Evolutionary conservation across 2,329 filamentous ascomycete genomes (phyloP).

Genomic region (Plenodomus biglobosus): DNA sequence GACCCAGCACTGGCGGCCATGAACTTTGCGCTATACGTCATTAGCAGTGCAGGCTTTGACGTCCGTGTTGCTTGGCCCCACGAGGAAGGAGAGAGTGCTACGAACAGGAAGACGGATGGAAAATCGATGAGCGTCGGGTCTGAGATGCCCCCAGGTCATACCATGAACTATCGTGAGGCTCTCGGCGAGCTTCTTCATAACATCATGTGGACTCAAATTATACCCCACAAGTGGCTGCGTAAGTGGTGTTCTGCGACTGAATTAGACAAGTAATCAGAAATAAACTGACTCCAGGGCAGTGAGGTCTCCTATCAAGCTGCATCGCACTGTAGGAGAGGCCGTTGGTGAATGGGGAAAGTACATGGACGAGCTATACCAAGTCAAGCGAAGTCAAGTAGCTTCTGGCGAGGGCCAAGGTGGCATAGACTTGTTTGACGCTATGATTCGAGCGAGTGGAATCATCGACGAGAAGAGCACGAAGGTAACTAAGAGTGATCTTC

Average conservation of each 20-base stretch:
- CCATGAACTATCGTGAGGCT: slow-evolving; percentile 66
- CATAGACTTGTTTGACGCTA: slow-evolving; percentile 58
- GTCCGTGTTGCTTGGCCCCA: slow-evolving; percentile 60
- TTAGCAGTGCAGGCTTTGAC: slow-evolving; percentile 73
- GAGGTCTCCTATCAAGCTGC: slow-evolving; percentile 47
- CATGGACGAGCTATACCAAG: slow-evolving; percentile 67
- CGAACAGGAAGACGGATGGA: slow-evolving; percentile 22
- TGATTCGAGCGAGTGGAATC: slow-evolving; percentile 42
- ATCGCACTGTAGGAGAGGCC: slow-evolving; percentile 57
- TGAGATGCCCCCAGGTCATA: slow-evolving; percentile 40
- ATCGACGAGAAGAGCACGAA: slow-evolving; percentile 36
- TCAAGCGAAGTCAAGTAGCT: slow-evolving; percentile 56
- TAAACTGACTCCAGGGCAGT: slow-evolving; percentile 15
- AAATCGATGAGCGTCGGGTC: slow-evolving; percentile 39
- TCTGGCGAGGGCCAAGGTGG: slow-evolving; percentile 43
- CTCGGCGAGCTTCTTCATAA: slow-evolving; percentile 63
- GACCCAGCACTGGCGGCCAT: slow-evolving; percentile 67
- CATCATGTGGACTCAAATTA: slow-evolving; percentile 63
- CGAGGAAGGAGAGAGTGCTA: slow-evolving; percentile 51
- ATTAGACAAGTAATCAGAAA: background rate
- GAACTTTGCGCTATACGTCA: slow-evolving; percentile 60
- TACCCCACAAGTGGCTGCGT: slow-evolving; percentile 61
- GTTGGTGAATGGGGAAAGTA: slow-evolving; percentile 67
- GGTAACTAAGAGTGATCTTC: slow-evolving; percentile 57
- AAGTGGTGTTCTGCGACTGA: slow-evolving; percentile 25